phyloP scores from a whole-genome alignment of 768 basidiomycete species.

The Hypholoma fasciculare region DNA sequence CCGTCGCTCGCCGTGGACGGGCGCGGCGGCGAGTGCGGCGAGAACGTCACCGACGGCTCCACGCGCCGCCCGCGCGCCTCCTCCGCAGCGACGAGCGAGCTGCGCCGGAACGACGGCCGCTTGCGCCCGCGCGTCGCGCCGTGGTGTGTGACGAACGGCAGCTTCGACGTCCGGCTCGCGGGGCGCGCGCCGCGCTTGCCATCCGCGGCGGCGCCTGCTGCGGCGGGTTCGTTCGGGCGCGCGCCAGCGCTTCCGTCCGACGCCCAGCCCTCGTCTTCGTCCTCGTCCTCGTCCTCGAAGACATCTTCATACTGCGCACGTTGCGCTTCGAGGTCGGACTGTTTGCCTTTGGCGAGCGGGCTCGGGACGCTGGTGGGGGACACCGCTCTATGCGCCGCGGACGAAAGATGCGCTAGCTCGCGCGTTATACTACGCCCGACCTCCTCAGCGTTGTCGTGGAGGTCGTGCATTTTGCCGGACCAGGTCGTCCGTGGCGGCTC shows the following conservation, averaged over 20 bases:
- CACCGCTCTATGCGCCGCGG: slow-evolving; percentile 14
- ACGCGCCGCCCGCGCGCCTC: slow-evolving; percentile 2
- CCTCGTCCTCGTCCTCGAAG: slow-evolving; percentile 35
- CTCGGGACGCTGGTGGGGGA: not conserved
- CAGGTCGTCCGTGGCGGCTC: slow-evolving; percentile 18
- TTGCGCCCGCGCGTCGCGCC: slow-evolving; percentile 4
- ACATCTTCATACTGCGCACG: slow-evolving; percentile 2
- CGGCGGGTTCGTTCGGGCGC: not conserved
- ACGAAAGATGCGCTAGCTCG: slow-evolving; percentile 23
- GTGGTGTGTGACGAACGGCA: not conserved
- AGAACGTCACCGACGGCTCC: slow-evolving; percentile 15
- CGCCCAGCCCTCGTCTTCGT: slow-evolving; percentile 60
- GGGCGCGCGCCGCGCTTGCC: slow-evolving; percentile 8
- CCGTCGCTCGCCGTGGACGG: not conserved
- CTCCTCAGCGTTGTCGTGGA: slow-evolving; percentile 20
- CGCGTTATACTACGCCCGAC: slow-evolving; percentile 22
- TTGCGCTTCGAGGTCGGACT: slow-evolving; percentile 5
- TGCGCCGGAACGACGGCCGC: not conserved
- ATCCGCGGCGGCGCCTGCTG: not conserved
- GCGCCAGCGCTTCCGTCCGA: slow-evolving; percentile 42
- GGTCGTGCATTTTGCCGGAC: slow-evolving; percentile 20
- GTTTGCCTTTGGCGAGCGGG: slow-evolving; percentile 8
- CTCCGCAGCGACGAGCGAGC: slow-evolving; percentile 2
- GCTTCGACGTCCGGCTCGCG: slow-evolving; percentile 1
- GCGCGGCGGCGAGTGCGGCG: not conserved